Evolutionary conservation across 2,329 filamentous ascomycete genomes (phyloP), one percentile per base, ranked within the genome.

Genomic region (Aspergillus glaucus): DNA sequence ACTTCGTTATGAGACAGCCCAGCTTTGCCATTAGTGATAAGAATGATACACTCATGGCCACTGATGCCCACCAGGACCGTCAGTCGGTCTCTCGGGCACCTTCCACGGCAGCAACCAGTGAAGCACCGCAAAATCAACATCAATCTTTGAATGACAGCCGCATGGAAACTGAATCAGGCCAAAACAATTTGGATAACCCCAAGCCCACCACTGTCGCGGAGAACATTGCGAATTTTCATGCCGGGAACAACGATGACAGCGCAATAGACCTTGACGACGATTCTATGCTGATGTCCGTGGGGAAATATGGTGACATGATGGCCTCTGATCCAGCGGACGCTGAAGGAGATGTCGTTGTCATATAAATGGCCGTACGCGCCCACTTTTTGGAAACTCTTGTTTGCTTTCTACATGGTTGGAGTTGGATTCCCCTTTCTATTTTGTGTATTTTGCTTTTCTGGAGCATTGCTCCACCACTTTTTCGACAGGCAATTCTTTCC

Each of bases 231-330:
- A 56, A 49, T 22, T 64, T 69, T 44, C 62, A 65, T 52, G 56
- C 58, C 6, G 55, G 62, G 14, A 69, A 67, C 50, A 69, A 85
- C 52, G 86, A 89, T 56, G 86, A 89, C 56, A 89, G 86, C 59
- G 86, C 85, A 1, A 89, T 89, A 51, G 84, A 84, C 26, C 84
- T 89, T 58, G 71, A 71, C 40, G 68, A 72, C 24, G 70, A 73
- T 46, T 68, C 70, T 4, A 67, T 70, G 56, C 53, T 72, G 48
- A 66, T 71, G 44, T 63, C 64, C 6, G 67, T 69, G 46, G 66
- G 65, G 47, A 73, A 74, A 61, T 74, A 74, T 47, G 67, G 68
- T 36, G 69, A 73, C 48, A 73, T 73, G 62, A 70, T 73, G 55
- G 66, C 66, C 28, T 73, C 71, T 14, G 71, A 74, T 47, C 70